Conservation (phyloP, 2,329 filamentous ascomycete species). For the Didymosphaeria variabile region DNA sequence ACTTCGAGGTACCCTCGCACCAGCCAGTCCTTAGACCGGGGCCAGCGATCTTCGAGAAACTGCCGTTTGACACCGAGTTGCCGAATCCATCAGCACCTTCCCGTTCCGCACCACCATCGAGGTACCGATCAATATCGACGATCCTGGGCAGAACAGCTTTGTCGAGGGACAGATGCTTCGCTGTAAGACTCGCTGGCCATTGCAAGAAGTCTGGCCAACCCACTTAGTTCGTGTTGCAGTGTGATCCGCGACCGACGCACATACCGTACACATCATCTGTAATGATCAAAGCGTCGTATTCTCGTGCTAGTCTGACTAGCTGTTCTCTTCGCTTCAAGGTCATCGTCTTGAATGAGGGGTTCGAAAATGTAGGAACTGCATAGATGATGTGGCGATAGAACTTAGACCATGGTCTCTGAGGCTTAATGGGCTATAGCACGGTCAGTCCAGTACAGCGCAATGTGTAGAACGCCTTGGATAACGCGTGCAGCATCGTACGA, state of each 20-base stretch:
- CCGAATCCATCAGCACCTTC: slow-evolving; percentile 70
- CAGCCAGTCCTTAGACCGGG: slow-evolving; percentile 89
- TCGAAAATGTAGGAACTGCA: slow-evolving; percentile 85
- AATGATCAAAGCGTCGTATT: slow-evolving; percentile 82
- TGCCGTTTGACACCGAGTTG: slow-evolving; percentile 84
- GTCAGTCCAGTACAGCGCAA: slow-evolving; percentile 22
- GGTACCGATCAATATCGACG: slow-evolving; percentile 77
- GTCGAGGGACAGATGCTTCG: slow-evolving; percentile 38
- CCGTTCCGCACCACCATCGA: slow-evolving; percentile 65
- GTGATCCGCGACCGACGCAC: neutral
- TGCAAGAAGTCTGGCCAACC: slow-evolving; percentile 74
- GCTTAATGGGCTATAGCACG: slow-evolving; percentile 62
- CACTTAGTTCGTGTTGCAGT: neutral
- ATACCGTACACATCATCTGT: slow-evolving; percentile 83
- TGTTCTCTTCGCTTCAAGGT: slow-evolving; percentile 70
- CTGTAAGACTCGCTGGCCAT: slow-evolving; percentile 65
- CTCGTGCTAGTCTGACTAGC: slow-evolving; percentile 79
- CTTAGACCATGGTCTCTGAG: slow-evolving; percentile 70
- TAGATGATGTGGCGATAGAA: slow-evolving; percentile 90
- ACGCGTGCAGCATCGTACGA: neutral
- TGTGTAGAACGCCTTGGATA: neutral
- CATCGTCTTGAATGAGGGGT: slow-evolving; percentile 88
- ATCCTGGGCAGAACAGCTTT: slow-evolving; percentile 71
- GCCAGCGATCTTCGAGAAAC: slow-evolving; percentile 86
- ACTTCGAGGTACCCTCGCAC: slow-evolving; percentile 75